Conservation (phyloP, 805 yeast species). For the Metschnikowia reukaufii region DNA sequence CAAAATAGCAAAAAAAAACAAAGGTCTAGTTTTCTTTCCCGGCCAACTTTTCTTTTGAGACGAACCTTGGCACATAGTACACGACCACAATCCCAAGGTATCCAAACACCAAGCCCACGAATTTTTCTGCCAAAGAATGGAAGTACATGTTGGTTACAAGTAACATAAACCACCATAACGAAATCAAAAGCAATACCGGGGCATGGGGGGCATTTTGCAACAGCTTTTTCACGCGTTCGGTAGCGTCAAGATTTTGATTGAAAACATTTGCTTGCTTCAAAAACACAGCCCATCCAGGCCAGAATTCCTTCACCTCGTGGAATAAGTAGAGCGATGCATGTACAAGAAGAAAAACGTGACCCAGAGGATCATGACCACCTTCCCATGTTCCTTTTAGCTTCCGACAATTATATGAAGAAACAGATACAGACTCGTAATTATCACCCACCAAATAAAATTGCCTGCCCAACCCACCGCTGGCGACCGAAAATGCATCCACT, state of each 20-base stretch:
- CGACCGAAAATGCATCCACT: slow-evolving; percentile 2
- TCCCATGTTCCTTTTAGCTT: slow-evolving; percentile 54
- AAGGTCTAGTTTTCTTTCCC: background rate
- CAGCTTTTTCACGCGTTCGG: background rate
- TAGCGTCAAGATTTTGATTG: too few relatives aligned
- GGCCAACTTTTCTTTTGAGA: background rate
- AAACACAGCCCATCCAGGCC: slow-evolving; percentile 27
- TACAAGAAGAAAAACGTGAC: slow-evolving; percentile 80
- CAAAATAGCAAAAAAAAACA: too few relatives aligned
- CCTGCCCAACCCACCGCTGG: background rate
- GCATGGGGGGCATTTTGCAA: slow-evolving; percentile 22
- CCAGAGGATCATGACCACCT: slow-evolving; percentile 98
- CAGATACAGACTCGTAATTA: slow-evolving; percentile 19
- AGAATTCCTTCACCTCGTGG: slow-evolving; percentile 54
- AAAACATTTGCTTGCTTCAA: background rate
- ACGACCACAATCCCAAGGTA: slow-evolving; percentile 49
- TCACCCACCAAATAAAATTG: slow-evolving; percentile 11
- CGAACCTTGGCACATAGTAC: slow-evolving; percentile 40
- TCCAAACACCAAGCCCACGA: slow-evolving; percentile 68
- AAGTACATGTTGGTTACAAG: slow-evolving; percentile 80
- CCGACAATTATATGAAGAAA: slow-evolving; percentile 38
- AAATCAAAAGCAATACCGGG: slow-evolving; percentile 26
- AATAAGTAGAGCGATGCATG: slow-evolving; percentile 65
- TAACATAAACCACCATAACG: slow-evolving; percentile 84
- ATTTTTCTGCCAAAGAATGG: slow-evolving; percentile 76